Base-by-base conservation (phyloP, 2,329 filamentous ascomycete species). In the Ascochyta fabae region DNA sequence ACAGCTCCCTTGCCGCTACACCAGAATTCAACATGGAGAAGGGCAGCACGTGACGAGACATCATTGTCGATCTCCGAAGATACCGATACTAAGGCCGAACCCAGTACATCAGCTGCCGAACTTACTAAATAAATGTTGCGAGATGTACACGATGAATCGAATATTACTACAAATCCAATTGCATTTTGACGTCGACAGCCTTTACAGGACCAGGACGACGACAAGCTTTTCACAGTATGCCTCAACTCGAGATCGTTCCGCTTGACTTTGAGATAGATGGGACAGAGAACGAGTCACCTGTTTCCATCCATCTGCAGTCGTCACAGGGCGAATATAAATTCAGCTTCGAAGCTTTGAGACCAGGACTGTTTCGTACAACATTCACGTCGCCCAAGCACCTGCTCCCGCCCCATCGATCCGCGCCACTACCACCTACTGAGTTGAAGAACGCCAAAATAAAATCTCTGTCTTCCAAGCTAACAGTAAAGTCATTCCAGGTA, bases 311-410 rank as follows among this genome's bases (percentile, higher is more conserved):
- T 39, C 75, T 86, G 31, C 72, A 73, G 39, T 81, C 79, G 6
- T 74, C 77, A 33, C 66, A 70, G 7, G 72, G 79, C 2, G 74
- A 69, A 24, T 78, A 85, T 56, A 72, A 80, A 15, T 91, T 90
- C 68, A 79, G 79, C 0, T 89, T 91, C 59, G 84, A 90, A 67
- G 80, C 83, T 0, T 64, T 91, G 27, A 80, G 83, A 15, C 78
- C 81, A 19, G 87, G 87, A 46, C 76, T 90, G 15, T 91, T 90
- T 74, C 80, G 88, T 38, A 88, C 88, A 1, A 87, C 86, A 0
- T 90, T 90, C 67, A 81, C 83, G 1, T 87, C 88, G 0, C 66
- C 79, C 13, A 79, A 80, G 2, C 87, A 90, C 65, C 84, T 84
- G 6, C 69, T 89, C 2, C 86, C 88, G 26, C 88, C 88, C 1